phyloP scores from a whole-genome alignment of 202 grass and related monocot genomes.

The Cymbopogon flexuosus region DNA sequence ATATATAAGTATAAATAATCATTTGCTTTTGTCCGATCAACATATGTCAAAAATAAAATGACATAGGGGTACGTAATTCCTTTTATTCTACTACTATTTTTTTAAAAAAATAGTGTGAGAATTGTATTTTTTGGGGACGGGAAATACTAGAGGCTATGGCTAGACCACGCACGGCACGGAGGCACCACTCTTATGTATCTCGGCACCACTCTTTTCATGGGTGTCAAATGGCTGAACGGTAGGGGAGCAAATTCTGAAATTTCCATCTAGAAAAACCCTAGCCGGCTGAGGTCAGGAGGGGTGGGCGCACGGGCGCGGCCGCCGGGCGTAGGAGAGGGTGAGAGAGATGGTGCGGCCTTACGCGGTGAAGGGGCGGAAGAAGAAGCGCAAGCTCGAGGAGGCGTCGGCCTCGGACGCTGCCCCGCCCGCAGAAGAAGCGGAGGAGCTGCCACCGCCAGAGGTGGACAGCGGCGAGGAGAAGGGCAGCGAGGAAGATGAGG shows the following conservation, averaged over 20 bases:
- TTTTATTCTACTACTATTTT: no score
- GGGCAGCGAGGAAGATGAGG: neutral
- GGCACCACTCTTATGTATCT: no score
- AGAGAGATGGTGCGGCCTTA: constrained; percentile 60
- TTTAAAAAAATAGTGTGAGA: neutral
- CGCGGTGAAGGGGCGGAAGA: constrained; percentile 62
- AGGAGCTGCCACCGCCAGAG: constrained; percentile 5
- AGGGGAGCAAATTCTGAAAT: neutral
- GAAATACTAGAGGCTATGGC: no score
- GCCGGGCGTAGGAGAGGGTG: neutral
- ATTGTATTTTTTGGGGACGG: neutral
- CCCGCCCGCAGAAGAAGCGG: constrained; percentile 29
- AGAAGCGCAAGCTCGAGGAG: constrained; percentile 54
- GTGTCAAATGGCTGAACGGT: neutral
- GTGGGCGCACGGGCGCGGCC: no score
- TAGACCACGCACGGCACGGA: no score
- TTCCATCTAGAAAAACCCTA: neutral
- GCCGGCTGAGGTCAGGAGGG: neutral
- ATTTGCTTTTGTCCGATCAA: no score
- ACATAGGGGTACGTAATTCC: no score
- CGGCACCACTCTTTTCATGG: neutral
- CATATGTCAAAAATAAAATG: no score
- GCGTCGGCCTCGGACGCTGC: constrained; percentile 24
- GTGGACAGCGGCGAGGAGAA: neutral
- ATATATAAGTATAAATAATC: no score